These are phyloP conservation scores for Kuraishia ogatae DNA, from an alignment of 805 yeast species.

Conservation along the genomic window DNA sequence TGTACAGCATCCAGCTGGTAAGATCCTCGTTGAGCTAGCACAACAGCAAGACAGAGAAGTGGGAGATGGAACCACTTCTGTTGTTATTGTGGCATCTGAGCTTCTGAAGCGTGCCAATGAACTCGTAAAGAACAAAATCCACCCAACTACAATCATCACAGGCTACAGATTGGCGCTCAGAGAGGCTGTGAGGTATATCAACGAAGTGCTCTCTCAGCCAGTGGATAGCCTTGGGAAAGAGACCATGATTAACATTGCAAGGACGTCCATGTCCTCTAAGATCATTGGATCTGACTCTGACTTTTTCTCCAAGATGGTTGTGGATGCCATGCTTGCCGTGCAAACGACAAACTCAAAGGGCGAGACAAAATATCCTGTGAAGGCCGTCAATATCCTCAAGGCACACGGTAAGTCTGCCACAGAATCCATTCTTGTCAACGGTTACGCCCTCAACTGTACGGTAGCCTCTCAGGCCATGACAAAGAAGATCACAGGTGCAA, in stretches of 20 bases:
- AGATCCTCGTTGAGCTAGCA: slow-evolving; percentile 91
- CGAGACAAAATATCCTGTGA: slow-evolving; percentile 88
- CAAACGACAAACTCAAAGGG: slow-evolving; percentile 85
- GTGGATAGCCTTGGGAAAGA: slow-evolving; percentile 79
- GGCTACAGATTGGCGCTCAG: slow-evolving; percentile 91
- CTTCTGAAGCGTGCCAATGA: slow-evolving; percentile 88
- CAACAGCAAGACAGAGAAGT: slow-evolving; percentile 99
- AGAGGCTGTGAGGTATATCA: slow-evolving; percentile 83
- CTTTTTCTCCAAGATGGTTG: slow-evolving; percentile 84
- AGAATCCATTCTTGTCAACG: slow-evolving; percentile 82
- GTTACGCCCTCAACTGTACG: slow-evolving; percentile 95
- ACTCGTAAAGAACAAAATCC: slow-evolving; percentile 85
- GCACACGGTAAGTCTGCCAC: slow-evolving; percentile 92
- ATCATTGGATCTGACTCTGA: slow-evolving; percentile 92
- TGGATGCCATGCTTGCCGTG: slow-evolving; percentile 92
- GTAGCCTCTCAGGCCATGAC: slow-evolving; percentile 97
- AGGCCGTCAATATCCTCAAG: slow-evolving; percentile 91
- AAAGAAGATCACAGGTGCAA: slow-evolving; percentile 59
- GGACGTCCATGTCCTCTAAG: slow-evolving; percentile 94
- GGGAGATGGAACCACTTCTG: slow-evolving; percentile 97
- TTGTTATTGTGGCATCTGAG: slow-evolving; percentile 93
- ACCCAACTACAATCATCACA: slow-evolving; percentile 95
- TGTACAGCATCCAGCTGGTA: slow-evolving; percentile 98
- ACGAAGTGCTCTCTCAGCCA: slow-evolving; percentile 73
- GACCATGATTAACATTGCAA: slow-evolving; percentile 83